Evolutionary conservation across 495 filamentous ascomycete genomes (phyloP).

Genomic region (Aspergillus campestris): DNA sequence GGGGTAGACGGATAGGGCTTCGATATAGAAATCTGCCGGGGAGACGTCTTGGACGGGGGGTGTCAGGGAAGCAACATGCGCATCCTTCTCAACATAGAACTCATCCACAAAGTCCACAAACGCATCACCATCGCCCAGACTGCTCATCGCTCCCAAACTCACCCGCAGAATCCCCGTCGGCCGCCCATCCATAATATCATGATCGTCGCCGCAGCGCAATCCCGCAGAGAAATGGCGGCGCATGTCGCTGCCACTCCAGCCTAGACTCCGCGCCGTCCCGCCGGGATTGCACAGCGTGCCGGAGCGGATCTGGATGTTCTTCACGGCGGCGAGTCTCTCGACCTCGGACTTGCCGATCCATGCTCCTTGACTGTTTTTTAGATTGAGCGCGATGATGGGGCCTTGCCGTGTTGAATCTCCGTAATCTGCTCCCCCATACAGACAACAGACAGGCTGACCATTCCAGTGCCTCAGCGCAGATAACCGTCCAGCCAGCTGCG

Average conservation of each 20-base stretch:
- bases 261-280: conserved; percentile 61
- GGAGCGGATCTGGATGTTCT: conserved; percentile 72
- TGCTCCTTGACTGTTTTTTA: conserved; percentile 53
- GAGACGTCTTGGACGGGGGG: conserved; percentile 12
- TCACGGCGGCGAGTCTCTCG: conserved; percentile 71
- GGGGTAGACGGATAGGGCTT: conserved; percentile 64
- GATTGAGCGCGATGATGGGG: conserved; percentile 77
- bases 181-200: conserved; percentile 72
- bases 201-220: conserved; percentile 67
- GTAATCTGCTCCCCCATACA: conserved; percentile 45
- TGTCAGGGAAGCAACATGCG: conserved; percentile 15
- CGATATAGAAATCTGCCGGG: conserved; percentile 37
- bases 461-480: conserved; percentile 57
- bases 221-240: conserved; percentile 72
- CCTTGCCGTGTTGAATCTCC: conserved; percentile 49
- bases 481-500: conserved; percentile 51
- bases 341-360: conserved; percentile 79
- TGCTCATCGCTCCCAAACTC: conserved; percentile 87
- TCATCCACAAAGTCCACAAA: conserved; percentile 67
- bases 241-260: conserved; percentile 69
- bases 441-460: conserved; percentile 50
- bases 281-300: conserved; percentile 90
- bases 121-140: conserved; percentile 58
- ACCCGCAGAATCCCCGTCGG: conserved; percentile 80
- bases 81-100: conserved; percentile 57